Percentiles rank a stretch among this genome's conserved stretches.
Evolutionary conservation across 345 rosid species (phyloP).

Genomic region (Brassica carinata): DNA sequence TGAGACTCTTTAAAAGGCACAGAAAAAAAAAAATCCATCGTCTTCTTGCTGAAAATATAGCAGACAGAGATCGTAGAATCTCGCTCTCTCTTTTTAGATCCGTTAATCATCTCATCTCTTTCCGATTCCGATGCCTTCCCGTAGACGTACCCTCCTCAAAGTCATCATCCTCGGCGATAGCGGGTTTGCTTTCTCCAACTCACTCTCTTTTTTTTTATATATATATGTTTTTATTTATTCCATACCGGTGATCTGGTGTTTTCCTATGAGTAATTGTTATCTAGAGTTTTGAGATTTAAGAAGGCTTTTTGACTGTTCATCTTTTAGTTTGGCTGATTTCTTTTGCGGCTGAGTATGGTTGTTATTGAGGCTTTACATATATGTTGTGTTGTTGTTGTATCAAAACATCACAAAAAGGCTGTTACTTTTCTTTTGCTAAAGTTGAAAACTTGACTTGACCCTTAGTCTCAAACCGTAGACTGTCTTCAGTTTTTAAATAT

Average conservation of each 20-base stretch:
- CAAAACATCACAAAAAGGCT: not conserved
- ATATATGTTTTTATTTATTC: not conserved
- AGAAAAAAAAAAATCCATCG: not conserved
- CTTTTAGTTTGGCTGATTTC: not conserved
- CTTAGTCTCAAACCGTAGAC: not conserved
- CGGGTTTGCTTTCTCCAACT: constrained; percentile 57
- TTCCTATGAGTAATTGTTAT: not conserved
- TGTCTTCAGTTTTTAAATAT: not conserved
- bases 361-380: not conserved
- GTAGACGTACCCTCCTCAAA: constrained; percentile 86
- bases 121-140: constrained; percentile 73
- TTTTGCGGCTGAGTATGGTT: not conserved
- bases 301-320: constrained; percentile 10
- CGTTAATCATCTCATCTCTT: not conserved
- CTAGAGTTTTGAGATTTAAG: constrained; percentile 19
- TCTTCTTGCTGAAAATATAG: too few relatives aligned
- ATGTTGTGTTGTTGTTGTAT: not conserved
- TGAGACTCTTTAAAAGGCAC: constrained; percentile 17
- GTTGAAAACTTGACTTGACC: not conserved
- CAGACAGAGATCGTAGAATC: not conserved
- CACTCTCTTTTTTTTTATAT: not conserved
- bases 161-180: constrained; percentile 99
- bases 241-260: not conserved
- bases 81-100: not conserved
- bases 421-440: not conserved